These are phyloP conservation scores for Escovopsis sp. DNA, from an alignment of 2,329 filamentous ascomycete species.

Conservation along the genomic window DNA sequence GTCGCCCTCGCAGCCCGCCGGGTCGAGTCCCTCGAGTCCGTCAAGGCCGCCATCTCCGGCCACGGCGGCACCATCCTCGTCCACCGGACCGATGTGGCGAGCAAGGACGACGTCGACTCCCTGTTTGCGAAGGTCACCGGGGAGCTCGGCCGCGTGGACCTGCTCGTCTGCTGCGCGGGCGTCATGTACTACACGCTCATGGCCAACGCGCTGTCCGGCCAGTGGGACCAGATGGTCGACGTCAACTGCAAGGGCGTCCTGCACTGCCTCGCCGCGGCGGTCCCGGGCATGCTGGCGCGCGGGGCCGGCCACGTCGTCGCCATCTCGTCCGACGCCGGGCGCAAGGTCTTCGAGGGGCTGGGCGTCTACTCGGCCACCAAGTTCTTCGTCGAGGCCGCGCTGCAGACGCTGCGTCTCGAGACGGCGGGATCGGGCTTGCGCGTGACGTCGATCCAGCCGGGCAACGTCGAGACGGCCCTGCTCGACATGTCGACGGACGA, in stretches of 20 bases:
- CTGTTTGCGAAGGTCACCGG: constrained; percentile 45
- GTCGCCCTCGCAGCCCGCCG: constrained; percentile 60
- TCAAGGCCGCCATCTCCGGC: constrained; percentile 45
- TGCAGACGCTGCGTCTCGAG: constrained; percentile 62
- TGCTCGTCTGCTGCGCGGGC: constrained; percentile 65
- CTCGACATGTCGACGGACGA: constrained; percentile 60
- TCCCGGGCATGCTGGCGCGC: constrained; percentile 58
- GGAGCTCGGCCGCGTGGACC: constrained; percentile 58
- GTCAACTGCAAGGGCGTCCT: constrained; percentile 77
- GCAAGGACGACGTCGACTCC: constrained; percentile 47
- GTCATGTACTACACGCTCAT: constrained; percentile 89
- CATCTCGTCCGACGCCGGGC: constrained; percentile 69
- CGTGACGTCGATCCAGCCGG: constrained; percentile 63
- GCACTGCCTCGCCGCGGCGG: constrained; percentile 53
- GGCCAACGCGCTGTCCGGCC: constrained; percentile 56
- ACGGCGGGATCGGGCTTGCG: constrained; percentile 59
- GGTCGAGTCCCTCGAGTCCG: constrained; percentile 48
- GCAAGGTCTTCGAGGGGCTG: constrained; percentile 68
- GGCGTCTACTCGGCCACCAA: constrained; percentile 75
- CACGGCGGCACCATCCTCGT: constrained; percentile 51
- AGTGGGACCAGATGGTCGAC: constrained; percentile 72
- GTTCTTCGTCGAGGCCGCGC: constrained; percentile 71
- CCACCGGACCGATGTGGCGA: constrained; percentile 59
- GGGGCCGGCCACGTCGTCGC: constrained; percentile 61
- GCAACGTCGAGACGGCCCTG: constrained; percentile 61